A percentile compares a stretch with the other conserved stretches of the same genome.
phyloP scores from a whole-genome alignment of 495 filamentous ascomycete species.

The Aspergillus campestris region DNA sequence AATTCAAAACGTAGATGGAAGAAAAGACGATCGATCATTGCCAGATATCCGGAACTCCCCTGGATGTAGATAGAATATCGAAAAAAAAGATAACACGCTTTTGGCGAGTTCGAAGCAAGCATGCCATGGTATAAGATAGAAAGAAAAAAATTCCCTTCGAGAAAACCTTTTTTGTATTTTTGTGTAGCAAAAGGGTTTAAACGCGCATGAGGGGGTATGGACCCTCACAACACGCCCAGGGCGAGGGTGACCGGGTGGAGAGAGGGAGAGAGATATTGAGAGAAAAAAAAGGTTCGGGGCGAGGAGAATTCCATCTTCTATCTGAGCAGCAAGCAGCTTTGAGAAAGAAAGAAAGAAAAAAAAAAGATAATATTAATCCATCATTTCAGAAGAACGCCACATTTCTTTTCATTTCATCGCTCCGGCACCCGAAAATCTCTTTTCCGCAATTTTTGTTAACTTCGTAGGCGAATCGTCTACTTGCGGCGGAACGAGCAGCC shows the following conservation, averaged over 20 bases:
- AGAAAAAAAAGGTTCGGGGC: no score
- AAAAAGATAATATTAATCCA: constrained; percentile 38
- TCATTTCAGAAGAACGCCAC: constrained; percentile 39
- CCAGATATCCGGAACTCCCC: constrained; percentile 83
- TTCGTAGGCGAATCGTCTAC: constrained; percentile 52
- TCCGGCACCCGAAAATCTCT: constrained; percentile 8
- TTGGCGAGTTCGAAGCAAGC: constrained; percentile 12
- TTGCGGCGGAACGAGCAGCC: constrained; percentile 99
- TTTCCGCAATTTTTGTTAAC: neutral
- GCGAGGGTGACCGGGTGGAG: no score
- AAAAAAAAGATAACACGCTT: constrained; percentile 9
- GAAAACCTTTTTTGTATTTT: constrained; percentile 39
- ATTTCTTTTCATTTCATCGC: constrained; percentile 33
- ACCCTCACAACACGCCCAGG: no score
- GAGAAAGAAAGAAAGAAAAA: constrained; percentile 11
- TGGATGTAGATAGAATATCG: constrained; percentile 32
- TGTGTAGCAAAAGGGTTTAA: constrained; percentile 16
- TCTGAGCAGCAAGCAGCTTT: constrained; percentile 44
- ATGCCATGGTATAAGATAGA: no score
- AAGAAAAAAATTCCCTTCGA: constrained; percentile 20
- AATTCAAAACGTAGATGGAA: constrained; percentile 21
- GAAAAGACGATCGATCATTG: constrained; percentile 44
- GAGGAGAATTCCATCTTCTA: constrained; percentile 65
- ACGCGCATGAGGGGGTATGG: no score
- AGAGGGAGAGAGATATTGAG: no score